A percentile compares a stretch with the other conserved stretches of the same genome.
Conservation (phyloP, 306 rosid genomes). For the Bauhinia variegata region DNA sequence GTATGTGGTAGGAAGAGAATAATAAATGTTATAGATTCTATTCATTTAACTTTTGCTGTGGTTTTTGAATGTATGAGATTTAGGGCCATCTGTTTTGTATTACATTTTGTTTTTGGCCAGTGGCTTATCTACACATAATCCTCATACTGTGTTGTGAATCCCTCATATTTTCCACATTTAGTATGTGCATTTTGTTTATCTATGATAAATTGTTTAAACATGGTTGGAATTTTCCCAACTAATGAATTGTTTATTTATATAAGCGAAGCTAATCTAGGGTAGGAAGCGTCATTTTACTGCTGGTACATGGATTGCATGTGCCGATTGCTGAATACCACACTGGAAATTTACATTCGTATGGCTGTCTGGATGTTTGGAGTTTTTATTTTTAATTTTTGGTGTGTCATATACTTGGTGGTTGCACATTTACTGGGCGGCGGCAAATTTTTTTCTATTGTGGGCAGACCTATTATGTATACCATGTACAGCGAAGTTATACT, state of each 20-base stretch:
- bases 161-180: too few species aligned
- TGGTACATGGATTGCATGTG: neutral
- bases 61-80: too few species aligned
- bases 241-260: neutral
- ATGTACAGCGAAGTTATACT: neutral
- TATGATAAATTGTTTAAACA: neutral
- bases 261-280: neutral
- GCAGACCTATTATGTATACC: constrained; percentile 9
- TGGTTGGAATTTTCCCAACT: neutral
- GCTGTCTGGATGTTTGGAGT: neutral
- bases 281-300: constrained; percentile 14
- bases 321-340: constrained; percentile 8
- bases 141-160: too few species aligned
- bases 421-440: constrained; percentile 5
- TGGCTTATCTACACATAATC: too few species aligned
- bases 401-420: constrained; percentile 3
- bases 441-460: constrained; percentile 19
- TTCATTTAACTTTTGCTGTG: too few species aligned
- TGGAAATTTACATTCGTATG: neutral
- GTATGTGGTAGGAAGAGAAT: too few species aligned
- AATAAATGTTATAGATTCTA: too few species aligned
- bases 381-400: neutral
- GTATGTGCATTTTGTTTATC: neutral
- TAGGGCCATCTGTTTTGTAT: too few species aligned
- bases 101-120: too few species aligned